phyloP scores from a whole-genome alignment of 2,329 filamentous ascomycete genomes.

The Emmonsia crescens region DNA sequence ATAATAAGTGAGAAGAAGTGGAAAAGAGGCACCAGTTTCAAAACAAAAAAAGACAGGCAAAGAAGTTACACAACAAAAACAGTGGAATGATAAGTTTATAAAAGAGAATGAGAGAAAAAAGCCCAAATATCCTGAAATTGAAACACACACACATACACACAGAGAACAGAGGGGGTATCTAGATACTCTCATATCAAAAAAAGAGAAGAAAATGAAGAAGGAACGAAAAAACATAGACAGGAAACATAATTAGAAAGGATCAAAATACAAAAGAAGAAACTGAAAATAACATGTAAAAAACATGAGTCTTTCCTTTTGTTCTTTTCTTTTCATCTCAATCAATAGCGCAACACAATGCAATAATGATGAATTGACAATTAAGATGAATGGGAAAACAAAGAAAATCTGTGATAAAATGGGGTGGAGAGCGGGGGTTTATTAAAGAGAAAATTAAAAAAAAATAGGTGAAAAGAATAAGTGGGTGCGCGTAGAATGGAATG shows the following conservation, averaged over 20 bases:
- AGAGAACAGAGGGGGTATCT: slow-evolving; percentile 3
- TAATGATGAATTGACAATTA: background rate
- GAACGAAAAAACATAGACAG: background rate
- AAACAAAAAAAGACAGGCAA: too few relatives aligned
- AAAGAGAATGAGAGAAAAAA: background rate
- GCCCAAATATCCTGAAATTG: background rate
- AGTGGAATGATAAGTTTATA: too few relatives aligned
- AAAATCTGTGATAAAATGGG: background rate
- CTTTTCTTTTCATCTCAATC: background rate
- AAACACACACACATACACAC: background rate
- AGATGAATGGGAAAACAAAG: background rate
- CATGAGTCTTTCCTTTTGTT: background rate
- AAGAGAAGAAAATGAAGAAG: background rate
- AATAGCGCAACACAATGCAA: background rate
- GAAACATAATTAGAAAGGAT: background rate
- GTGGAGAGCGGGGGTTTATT: background rate
- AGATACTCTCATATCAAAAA: slow-evolving; percentile 3
- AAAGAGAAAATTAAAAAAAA: background rate
- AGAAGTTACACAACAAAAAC: too few relatives aligned
- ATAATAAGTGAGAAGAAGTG: background rate
- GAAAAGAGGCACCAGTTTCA: too few relatives aligned
- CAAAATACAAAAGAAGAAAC: background rate
- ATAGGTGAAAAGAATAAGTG: background rate
- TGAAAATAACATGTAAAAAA: background rate
- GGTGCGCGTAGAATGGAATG: background rate